phyloP scores from a whole-genome alignment of 768 basidiomycete species.

The Suillus paluster region DNA sequence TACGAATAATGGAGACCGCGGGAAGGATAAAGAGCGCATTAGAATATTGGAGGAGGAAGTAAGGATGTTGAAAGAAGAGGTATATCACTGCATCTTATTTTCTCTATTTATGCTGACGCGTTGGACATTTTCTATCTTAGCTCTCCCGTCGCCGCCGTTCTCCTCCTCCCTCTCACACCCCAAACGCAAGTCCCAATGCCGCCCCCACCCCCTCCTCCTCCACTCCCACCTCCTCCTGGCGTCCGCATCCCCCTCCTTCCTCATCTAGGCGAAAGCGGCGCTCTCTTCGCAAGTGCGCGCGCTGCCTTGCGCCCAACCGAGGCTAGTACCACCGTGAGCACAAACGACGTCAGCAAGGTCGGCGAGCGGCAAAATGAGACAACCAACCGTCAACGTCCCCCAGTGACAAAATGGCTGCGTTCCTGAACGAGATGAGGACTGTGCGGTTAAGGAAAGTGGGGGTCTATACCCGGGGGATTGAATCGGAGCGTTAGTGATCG shows the following conservation, averaged over 20 bases:
- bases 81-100: constrained; percentile 20
- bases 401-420: constrained; percentile 83
- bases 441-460: constrained; percentile 66
- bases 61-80: constrained; percentile 59
- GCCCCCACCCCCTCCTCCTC: constrained; percentile 50
- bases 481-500: constrained; percentile 33
- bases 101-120: constrained; percentile 5
- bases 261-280: constrained; percentile 4
- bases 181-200: constrained; percentile 33
- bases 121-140: constrained; percentile 31
- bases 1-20: constrained; percentile 43
- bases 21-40: constrained; percentile 66
- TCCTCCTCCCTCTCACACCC: constrained; percentile 12
- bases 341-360: constrained; percentile 51
- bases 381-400: constrained; percentile 75
- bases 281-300: constrained; percentile 61
- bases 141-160: constrained; percentile 45
- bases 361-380: constrained; percentile 41
- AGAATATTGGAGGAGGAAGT: constrained; percentile 70
- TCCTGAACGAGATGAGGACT: constrained; percentile 80
- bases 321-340: constrained; percentile 31
- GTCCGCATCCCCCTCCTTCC: constrained; percentile 28
- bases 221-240: constrained; percentile 35
- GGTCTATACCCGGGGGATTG: constrained; percentile 32
- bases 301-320: constrained; percentile 72